A percentile compares a stretch with the other conserved stretches of the same genome.
These are phyloP conservation scores for Coccomyxa sp. DNA, from an alignment of 139 green algal species.

Conservation along the genomic window DNA sequence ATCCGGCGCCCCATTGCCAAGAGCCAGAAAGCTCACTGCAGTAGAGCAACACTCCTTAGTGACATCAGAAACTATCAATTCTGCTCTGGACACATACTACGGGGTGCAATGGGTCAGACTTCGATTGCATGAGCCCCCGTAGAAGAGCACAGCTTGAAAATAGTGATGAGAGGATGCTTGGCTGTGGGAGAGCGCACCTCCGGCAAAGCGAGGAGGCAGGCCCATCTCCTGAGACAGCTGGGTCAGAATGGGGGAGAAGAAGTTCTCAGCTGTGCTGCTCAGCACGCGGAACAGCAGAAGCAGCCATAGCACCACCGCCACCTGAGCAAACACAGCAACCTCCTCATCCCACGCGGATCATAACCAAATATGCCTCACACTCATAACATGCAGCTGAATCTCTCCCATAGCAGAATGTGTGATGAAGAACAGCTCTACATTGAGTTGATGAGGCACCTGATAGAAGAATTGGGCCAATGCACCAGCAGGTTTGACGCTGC, in stretches of 20 bases:
- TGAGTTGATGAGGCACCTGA: no score
- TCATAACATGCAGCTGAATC: neutral
- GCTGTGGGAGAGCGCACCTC: no score
- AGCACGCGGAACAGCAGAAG: conserved; percentile 74
- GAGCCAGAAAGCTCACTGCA: conserved; percentile 82
- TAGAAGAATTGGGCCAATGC: neutral
- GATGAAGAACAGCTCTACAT: neutral
- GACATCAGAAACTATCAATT: no score
- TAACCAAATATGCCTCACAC: neutral
- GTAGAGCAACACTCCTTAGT: neutral
- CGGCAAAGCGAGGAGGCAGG: conserved; percentile 79
- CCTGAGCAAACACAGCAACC: neutral
- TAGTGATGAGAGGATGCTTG: no score
- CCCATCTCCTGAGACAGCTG: conserved; percentile 76
- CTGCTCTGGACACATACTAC: no score
- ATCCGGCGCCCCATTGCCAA: conserved; percentile 88
- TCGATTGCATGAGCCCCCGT: no score
- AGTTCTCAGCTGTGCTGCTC: conserved; percentile 76
- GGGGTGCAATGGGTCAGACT: no score
- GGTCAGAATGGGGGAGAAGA: conserved; percentile 78
- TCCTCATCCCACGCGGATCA: neutral
- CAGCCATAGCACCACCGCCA: conserved; percentile 18
- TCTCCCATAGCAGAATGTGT: neutral
- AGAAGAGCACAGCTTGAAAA: no score
- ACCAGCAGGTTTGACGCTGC: conserved; percentile 20